Evolutionary conservation across 1,284 basidiomycete species (phyloP).

Genomic region (Vanrija pseudolonga): DNA sequence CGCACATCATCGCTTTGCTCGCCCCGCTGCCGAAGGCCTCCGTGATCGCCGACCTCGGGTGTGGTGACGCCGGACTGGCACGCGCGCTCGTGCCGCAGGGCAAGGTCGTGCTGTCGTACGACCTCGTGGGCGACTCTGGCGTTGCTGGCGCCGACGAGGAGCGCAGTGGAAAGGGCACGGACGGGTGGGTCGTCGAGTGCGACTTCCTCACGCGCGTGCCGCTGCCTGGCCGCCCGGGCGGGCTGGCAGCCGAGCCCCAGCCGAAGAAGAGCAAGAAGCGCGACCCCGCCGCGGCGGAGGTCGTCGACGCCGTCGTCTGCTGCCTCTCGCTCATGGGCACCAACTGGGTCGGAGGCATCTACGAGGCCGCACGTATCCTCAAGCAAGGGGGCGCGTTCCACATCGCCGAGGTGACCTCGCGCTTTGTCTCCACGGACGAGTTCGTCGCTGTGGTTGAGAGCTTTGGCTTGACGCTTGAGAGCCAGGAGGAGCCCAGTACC

Average conservation of each 20-base stretch:
- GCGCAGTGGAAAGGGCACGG: conserved; percentile 24
- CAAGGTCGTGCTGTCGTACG: conserved; percentile 70
- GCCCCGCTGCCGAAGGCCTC: conserved; percentile 61
- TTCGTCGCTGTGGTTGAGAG: conserved; percentile 69
- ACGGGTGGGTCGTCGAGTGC: conserved; percentile 66
- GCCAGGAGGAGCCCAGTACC: conserved; percentile 61
- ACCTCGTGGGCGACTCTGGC: conserved; percentile 72
- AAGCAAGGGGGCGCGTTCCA: conserved; percentile 78
- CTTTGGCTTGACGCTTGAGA: conserved; percentile 64
- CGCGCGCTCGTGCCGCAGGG: conserved; percentile 65
- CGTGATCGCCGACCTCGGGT: conserved; percentile 88
- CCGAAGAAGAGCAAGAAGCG: conserved; percentile 53
- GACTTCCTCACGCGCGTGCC: conserved; percentile 73
- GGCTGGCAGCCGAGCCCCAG: conserved; percentile 26
- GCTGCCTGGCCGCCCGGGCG: conserved; percentile 69
- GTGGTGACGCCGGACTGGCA: conserved; percentile 88
- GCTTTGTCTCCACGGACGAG: conserved; percentile 69
- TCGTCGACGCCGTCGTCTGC: conserved; percentile 89
- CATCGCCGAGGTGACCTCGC: conserved; percentile 92
- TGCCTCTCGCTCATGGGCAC: conserved; percentile 95
- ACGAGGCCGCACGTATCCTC: conserved; percentile 84
- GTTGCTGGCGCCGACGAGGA: neutral
- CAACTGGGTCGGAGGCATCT: conserved; percentile 87
- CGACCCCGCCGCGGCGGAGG: conserved; percentile 44
- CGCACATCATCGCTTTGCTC: conserved; percentile 63